Evolutionary conservation across 1,284 basidiomycete genomes (phyloP), one percentile per base, ranked within the genome.

Genomic region (Puccinia hordei): DNA sequence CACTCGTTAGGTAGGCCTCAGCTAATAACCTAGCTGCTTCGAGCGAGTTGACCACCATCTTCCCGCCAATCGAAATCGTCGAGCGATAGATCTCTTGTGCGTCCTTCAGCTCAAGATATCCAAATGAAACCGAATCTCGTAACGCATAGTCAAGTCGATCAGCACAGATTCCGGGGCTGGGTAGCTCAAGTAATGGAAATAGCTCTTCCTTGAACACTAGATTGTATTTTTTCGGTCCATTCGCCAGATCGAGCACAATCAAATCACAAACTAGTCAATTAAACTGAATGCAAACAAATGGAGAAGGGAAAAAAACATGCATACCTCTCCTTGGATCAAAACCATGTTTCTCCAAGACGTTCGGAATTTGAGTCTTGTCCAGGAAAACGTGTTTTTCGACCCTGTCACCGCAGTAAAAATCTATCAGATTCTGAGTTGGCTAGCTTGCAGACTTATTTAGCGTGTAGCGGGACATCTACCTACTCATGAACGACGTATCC

Each of bases 91-190:
- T 82, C 49, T 68, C 63, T 15, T 57, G 49, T 1, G 80, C 82
- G 30, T 82, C 78, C 53, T 82, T 46, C 12, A 55, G 38, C 4
- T 69, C 73, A 6, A 81, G 61, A 35, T 81, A 53, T 27, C 72
- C 74, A 57, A 82, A 82, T 1, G 81, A 49, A 9, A 73, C 38
- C 10, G 75, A 59, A 68, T 83, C 83, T 24, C 83, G 78, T n/a
- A 83, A 41, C 0, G 81, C 82, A 51, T 83, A 83, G 66, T 82
- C 82, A 0, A 81, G 49, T 33, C 82, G 77, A 65, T 83, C 83
- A 9, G 82, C 82, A 65, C 83, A 82, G 1, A 83, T 63, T 22
- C 68, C 79, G 2, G 82, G 82, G 15, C 81, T 80, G 17, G 82
- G 81, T 38, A 82, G 74, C 66, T 83, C 83, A 0, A 83, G 77